These are phyloP conservation scores for Alternaria sp. DNA, from an alignment of 2,329 filamentous ascomycete species.

Conservation along the genomic window DNA sequence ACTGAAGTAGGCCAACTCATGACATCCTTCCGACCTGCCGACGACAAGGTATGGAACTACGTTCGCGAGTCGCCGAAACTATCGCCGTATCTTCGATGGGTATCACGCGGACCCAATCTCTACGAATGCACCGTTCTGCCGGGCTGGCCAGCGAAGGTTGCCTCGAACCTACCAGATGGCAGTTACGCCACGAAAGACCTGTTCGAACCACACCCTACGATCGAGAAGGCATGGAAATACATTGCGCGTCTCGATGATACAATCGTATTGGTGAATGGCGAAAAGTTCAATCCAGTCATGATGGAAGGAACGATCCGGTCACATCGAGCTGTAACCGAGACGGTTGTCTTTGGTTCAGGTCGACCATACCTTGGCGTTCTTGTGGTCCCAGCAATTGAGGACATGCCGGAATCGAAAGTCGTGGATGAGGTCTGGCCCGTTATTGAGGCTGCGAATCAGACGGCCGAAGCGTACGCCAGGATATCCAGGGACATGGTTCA, in stretches of 20 bases:
- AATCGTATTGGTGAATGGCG: slow-evolving; percentile 56
- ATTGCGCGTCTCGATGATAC: slow-evolving; percentile 55
- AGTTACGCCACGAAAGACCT: slow-evolving; percentile 49
- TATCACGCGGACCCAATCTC: slow-evolving; percentile 46
- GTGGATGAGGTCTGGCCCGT: slow-evolving; percentile 57
- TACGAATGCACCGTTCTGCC: slow-evolving; percentile 49
- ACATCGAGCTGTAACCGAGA: slow-evolving; percentile 60
- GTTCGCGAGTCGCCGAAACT: slow-evolving; percentile 53
- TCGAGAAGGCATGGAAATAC: slow-evolving; percentile 55
- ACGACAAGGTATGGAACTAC: slow-evolving; percentile 68
- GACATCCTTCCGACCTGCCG: slow-evolving; percentile 62
- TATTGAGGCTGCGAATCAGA: slow-evolving; percentile 58
- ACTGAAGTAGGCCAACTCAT: slow-evolving; percentile 70
- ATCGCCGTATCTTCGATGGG: slow-evolving; percentile 52
- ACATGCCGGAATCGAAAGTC: neutral
- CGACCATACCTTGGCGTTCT: slow-evolving; percentile 60
- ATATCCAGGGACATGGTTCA: slow-evolving; percentile 61
- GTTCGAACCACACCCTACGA: slow-evolving; percentile 54
- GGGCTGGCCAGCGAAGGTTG: slow-evolving; percentile 46
- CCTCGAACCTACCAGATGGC: slow-evolving; percentile 26
- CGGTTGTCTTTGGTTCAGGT: slow-evolving; percentile 63
- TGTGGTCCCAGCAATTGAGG: slow-evolving; percentile 53
- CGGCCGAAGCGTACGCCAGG: slow-evolving; percentile 60
- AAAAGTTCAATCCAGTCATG: slow-evolving; percentile 57
- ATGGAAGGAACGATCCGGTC: slow-evolving; percentile 63